These are phyloP conservation scores for Orbilia javanica DNA, from an alignment of 2,329 filamentous ascomycete species.

Conservation along the genomic window DNA sequence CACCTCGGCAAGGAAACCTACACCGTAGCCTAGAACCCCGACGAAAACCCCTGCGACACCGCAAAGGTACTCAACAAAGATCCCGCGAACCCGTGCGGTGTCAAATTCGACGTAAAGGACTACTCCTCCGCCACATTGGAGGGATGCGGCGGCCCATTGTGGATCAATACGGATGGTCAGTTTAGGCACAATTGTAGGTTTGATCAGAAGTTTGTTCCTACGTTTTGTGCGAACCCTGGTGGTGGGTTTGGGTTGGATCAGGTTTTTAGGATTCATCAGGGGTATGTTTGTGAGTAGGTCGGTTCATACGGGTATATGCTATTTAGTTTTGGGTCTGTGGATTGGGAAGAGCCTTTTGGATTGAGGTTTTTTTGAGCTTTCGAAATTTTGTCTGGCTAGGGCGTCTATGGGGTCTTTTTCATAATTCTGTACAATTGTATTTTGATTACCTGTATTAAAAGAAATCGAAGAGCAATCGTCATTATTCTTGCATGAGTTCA, in stretches of 20 bases:
- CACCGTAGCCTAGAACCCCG: conserved; percentile 5
- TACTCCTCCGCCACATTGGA: background rate
- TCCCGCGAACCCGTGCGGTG: background rate
- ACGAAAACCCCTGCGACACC: conserved; percentile 8
- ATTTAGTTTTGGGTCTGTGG: no score
- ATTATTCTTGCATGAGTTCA: no score
- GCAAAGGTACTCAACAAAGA: background rate
- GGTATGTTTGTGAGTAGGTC: conserved; percentile 18
- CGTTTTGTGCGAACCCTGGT: conserved; percentile 13
- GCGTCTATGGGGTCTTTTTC: no score
- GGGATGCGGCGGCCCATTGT: conserved; percentile 15
- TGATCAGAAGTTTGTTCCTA: conserved; percentile 1
- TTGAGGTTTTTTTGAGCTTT: background rate
- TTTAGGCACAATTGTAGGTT: conserved; percentile 1
- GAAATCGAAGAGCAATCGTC: no score
- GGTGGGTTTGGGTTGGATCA: conserved; percentile 14
- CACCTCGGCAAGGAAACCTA: background rate
- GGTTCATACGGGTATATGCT: no score
- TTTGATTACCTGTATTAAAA: no score
- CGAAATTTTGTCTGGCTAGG: no score
- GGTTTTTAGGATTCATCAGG: conserved; percentile 17
- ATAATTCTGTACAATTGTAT: no score
- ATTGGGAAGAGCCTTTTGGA: no score
- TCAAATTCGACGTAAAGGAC: conserved; percentile 13
- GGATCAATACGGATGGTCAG: conserved; percentile 6